Evolutionary conservation across 106 monocot genomes (phyloP), one percentile per base, ranked within the genome.

Genomic region (Chionographis japonica): DNA sequence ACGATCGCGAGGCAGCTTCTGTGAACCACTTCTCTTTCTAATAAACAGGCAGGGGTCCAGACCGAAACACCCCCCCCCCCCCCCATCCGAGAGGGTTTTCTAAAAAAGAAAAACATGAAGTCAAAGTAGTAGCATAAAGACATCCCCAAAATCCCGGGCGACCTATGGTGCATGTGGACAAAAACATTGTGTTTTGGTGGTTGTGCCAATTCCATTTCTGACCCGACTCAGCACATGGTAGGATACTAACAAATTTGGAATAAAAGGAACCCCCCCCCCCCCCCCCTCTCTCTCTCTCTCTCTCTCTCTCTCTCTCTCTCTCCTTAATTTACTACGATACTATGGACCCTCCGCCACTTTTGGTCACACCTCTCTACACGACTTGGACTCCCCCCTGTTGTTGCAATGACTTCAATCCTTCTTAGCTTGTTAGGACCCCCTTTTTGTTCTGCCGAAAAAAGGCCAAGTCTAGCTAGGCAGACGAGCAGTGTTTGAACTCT

Each of bases 131-230:
- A 80, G 80, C 59, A 71, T 70, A 70, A 80, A 75, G 75, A 80
- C 75, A 75, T 54, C 75, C 80, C 80, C 75, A 63, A 75, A 80
- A 80, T 80, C 57, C 75, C 75, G 80, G 75, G 65, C 57, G 80
- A 75, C 75, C 80, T 74, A 61, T 62, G 19, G 20, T 64, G n/a
- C n/a, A n/a, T n/a, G 56, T 68, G 50, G 74, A 80, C 75, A 80
- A 70, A 72, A 69, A 56, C 74, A 63, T 27, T 19, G 55, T 62
- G 65, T 58, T 80, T 75, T 63, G 80, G 70, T 58, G 58, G 40
- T 53, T 54, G 75, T 65, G 75, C 70, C 79, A n/a, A 42, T 56
- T 71, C 40, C 27, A 50, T 15, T 60, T 60, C 59, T 37, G 11
- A 27, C 37, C 27, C 27, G 27, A 27, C 27, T 27, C 27, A 27